These are phyloP conservation scores for Hymenoscyphus linearis DNA, from an alignment of 2,329 filamentous ascomycete species.

Conservation along the genomic window DNA sequence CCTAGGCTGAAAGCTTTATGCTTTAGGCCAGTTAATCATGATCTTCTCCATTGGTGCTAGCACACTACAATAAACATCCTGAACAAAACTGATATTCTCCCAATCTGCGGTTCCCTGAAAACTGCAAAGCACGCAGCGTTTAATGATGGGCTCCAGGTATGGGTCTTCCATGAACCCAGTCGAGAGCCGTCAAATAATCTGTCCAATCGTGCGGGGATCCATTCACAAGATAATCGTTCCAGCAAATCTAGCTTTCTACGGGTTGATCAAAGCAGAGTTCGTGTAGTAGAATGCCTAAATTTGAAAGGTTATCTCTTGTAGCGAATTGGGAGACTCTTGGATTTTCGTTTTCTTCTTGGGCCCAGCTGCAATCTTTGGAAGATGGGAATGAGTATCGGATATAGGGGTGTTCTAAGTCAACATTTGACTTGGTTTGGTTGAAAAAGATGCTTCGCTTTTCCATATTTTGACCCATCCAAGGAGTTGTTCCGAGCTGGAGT, in stretches of 20 bases:
- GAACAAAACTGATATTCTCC: conserved; percentile 18
- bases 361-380: not conserved
- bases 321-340: conserved; percentile 1
- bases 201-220: conserved; percentile 15
- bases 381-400: conserved; percentile 14
- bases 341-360: not conserved
- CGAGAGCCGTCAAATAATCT: conserved; percentile 19
- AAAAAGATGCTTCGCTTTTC: conserved; percentile 26
- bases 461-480: conserved; percentile 20
- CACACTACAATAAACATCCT: conserved; percentile 22
- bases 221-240: conserved; percentile 5
- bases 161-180: conserved; percentile 23
- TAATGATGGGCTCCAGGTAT: conserved; percentile 16
- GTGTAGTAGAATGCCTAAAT: conserved; percentile 24
- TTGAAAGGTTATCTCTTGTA: conserved; percentile 13
- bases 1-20: too few relatives aligned
- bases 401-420: conserved; percentile 20
- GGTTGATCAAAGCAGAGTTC: conserved; percentile 26
- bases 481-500: conserved; percentile 23
- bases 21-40: not conserved
- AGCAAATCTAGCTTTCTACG: conserved; percentile 19
- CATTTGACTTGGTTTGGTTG: conserved; percentile 8
- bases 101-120: conserved; percentile 23
- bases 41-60: conserved; percentile 14
- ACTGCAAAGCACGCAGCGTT: conserved; percentile 18